These are phyloP conservation scores for Ophiobolus disseminans DNA, from an alignment of 2,329 filamentous ascomycete species.

Conservation along the genomic window DNA sequence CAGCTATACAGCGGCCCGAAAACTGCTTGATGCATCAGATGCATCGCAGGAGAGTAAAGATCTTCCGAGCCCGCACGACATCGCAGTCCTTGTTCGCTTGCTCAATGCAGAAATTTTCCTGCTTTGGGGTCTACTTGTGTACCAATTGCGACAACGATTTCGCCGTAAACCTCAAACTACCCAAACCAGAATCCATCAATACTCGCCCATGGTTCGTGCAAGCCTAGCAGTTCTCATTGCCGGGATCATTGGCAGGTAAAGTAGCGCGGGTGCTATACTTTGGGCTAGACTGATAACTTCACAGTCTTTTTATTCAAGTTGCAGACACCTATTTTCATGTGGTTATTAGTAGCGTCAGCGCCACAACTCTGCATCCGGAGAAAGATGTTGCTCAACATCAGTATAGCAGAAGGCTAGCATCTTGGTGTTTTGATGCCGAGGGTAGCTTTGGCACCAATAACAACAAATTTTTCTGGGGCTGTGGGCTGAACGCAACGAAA, in stretches of 20 bases:
- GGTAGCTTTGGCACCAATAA: too few relatives aligned
- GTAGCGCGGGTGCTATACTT: too few relatives aligned
- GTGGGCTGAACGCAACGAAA: too few relatives aligned
- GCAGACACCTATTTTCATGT: constrained; percentile 24
- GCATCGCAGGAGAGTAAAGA: constrained; percentile 3
- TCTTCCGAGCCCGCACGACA: constrained; percentile 15
- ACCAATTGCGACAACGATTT: constrained; percentile 3
- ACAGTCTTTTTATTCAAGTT: constrained; percentile 20
- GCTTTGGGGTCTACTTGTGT: constrained; percentile 7
- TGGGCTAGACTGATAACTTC: background rate
- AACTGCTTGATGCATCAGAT: constrained; percentile 8
- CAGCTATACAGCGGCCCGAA: constrained; percentile 9
- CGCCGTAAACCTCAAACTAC: too few relatives aligned
- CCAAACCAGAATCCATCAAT: too few relatives aligned
- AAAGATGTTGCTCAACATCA: background rate
- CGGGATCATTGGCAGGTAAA: constrained; percentile 15
- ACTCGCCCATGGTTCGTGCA: constrained; percentile 5
- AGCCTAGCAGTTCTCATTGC: constrained; percentile 8
- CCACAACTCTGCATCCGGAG: too few relatives aligned
- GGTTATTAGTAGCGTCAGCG: constrained; percentile 9
- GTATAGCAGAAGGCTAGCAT: constrained; percentile 15
- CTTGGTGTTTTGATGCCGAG: too few relatives aligned
- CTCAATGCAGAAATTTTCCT: constrained; percentile 20
- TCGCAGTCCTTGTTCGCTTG: constrained; percentile 12
- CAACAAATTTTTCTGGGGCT: constrained; percentile 16